A percentile compares a stretch with the other conserved stretches of the same genome.
Conservation (phyloP, 768 basidiomycete species). For the Tephrocybe rancida region DNA sequence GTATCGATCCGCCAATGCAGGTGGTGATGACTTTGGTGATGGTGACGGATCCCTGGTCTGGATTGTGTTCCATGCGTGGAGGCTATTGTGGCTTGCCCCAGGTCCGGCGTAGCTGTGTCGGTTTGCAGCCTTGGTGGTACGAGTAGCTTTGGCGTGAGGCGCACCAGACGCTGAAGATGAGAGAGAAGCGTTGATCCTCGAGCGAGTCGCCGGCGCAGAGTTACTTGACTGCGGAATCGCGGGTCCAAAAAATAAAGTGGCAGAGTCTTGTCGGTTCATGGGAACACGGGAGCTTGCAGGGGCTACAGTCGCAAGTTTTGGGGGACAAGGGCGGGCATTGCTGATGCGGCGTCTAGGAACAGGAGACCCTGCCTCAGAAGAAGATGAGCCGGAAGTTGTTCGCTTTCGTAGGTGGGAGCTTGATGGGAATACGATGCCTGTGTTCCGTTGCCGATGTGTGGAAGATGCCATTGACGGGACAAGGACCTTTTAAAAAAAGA, state of each 20-base stretch:
- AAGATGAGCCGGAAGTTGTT: conserved; percentile 38
- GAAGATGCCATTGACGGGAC: background rate
- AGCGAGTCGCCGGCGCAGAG: conserved; percentile 24
- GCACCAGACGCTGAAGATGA: conserved; percentile 24
- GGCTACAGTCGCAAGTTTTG: conserved; percentile 9
- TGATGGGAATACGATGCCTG: conserved; percentile 42
- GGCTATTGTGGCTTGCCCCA: conserved; percentile 27
- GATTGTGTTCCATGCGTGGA: conserved; percentile 40
- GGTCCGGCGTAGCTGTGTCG: conserved; percentile 72
- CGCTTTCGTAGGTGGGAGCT: conserved; percentile 39
- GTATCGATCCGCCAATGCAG: conserved; percentile 19
- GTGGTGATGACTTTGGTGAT: conserved; percentile 58
- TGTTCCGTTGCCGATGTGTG: conserved; percentile 6
- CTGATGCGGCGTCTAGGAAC: conserved; percentile 55
- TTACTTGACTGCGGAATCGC: conserved; percentile 37
- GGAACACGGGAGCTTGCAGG: conserved; percentile 31
- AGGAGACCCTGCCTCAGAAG: conserved; percentile 56
- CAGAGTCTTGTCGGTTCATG: conserved; percentile 57
- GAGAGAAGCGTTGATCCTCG: conserved; percentile 32
- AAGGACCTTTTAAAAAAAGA: conserved; percentile 1
- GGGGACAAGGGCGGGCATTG: conserved; percentile 32
- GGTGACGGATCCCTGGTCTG: conserved; percentile 39
- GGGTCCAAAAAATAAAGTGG: conserved; percentile 72
- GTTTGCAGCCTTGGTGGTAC: conserved; percentile 37
- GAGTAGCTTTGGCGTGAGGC: conserved; percentile 19